phyloP scores from a whole-genome alignment of 108 stramenopile genomes.

The Cyclotella choctawhatcheeana region DNA sequence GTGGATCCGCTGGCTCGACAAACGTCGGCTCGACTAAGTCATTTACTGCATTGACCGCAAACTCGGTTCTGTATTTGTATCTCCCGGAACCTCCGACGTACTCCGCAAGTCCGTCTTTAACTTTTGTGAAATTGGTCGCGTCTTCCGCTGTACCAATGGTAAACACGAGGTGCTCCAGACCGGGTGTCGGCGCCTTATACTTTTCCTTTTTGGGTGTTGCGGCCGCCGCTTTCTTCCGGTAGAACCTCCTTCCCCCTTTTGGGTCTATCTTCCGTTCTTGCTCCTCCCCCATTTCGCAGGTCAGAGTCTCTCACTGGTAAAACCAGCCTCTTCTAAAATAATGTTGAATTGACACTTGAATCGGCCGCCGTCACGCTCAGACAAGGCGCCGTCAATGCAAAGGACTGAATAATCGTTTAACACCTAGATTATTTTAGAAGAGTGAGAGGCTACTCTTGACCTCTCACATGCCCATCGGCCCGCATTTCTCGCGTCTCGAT shows the following conservation, averaged over 20 bases:
- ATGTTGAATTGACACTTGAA: neutral
- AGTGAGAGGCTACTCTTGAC: neutral
- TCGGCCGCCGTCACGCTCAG: neutral
- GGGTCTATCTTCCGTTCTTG: neutral
- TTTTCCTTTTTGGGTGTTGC: neutral
- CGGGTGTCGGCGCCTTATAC: conserved; percentile 1
- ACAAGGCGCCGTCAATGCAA: neutral
- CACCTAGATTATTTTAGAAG: neutral
- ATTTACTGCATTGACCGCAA: neutral
- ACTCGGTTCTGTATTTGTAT: neutral
- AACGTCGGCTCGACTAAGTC: neutral
- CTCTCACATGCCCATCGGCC: neutral
- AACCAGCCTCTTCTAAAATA: neutral
- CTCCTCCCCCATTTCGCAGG: neutral
- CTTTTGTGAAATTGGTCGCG: neutral
- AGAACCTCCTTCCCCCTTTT: neutral
- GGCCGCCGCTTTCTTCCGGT: neutral
- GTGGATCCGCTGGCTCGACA: neutral
- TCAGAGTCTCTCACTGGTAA: neutral
- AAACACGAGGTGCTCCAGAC: neutral
- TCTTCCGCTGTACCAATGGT: neutral
- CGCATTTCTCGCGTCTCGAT: too few species aligned
- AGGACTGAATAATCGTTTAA: neutral
- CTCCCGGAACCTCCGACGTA: neutral
- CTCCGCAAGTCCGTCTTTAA: neutral